Percentiles rank a stretch among this genome's conserved stretches.
Evolutionary conservation across 345 rosid genomes (phyloP).

Genomic region (Eucalyptus shirleyi): DNA sequence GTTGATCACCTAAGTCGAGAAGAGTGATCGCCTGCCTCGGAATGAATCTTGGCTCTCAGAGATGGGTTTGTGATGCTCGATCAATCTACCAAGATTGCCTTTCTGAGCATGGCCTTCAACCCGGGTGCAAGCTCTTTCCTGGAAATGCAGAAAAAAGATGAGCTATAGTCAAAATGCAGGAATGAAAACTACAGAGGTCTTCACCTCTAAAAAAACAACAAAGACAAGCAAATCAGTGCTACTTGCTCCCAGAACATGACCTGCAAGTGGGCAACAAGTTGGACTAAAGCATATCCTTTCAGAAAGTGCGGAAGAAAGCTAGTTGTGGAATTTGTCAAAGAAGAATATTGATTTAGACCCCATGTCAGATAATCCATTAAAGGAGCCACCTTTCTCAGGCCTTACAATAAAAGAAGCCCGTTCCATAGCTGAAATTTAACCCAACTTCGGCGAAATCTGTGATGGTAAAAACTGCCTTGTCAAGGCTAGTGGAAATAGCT

Average conservation of each 20-base stretch:
- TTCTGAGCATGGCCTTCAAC: slow-evolving; percentile 41
- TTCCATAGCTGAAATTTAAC: slow-evolving; percentile 47
- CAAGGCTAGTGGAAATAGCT: too few relatives aligned
- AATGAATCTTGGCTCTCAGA: slow-evolving; percentile 5
- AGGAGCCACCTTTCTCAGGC: background rate
- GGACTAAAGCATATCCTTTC: fast-evolving
- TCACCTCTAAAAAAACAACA: slow-evolving; percentile 11
- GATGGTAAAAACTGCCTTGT: too few relatives aligned
- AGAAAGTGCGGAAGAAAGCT: too few relatives aligned
- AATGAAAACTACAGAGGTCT: slow-evolving; percentile 5
- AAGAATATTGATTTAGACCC: background rate
- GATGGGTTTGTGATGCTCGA: slow-evolving; percentile 8
- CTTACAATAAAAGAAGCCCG: slow-evolving; percentile 34
- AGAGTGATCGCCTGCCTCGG: background rate
- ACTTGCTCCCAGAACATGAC: too few relatives aligned
- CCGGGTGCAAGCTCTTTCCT: slow-evolving; percentile 20
- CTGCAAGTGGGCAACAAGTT: too few relatives aligned
- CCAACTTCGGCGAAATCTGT: too few relatives aligned
- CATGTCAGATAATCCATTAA: background rate
- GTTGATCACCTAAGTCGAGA: background rate
- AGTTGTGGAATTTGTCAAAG: too few relatives aligned
- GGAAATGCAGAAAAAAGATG: slow-evolving; percentile 17
- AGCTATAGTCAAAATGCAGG: background rate
- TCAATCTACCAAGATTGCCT: slow-evolving; percentile 2
- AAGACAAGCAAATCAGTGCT: slow-evolving; percentile 13